These are phyloP conservation scores for Lachancea waltii DNA, from an alignment of 805 yeast species.

Conservation along the genomic window DNA sequence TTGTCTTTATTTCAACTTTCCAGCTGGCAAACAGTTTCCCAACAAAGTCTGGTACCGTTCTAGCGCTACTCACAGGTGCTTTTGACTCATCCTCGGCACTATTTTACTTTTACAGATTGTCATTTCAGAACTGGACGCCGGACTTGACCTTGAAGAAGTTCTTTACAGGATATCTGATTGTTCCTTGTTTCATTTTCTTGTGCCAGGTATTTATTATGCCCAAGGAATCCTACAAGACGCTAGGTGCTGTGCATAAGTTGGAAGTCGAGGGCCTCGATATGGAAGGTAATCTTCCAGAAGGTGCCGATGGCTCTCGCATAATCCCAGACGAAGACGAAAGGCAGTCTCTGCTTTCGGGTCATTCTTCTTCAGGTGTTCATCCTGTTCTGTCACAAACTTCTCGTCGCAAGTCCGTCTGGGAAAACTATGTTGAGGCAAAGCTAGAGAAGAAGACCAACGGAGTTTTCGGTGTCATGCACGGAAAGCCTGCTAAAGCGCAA, in stretches of 20 bases:
- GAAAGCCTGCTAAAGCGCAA: slow-evolving; percentile 43
- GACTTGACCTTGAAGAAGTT: slow-evolving; percentile 43
- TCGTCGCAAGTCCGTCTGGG: slow-evolving; percentile 52
- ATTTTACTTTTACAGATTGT: slow-evolving; percentile 64
- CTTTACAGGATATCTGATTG: slow-evolving; percentile 60
- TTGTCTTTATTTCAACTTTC: slow-evolving; percentile 83
- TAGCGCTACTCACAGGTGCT: slow-evolving; percentile 87
- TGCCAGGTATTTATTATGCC: slow-evolving; percentile 85
- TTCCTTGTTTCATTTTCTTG: slow-evolving; percentile 68
- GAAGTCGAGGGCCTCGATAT: slow-evolving; percentile 72
- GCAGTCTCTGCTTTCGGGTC: slow-evolving; percentile 25
- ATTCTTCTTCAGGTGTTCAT: slow-evolving; percentile 5
- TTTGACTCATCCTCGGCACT: slow-evolving; percentile 91
- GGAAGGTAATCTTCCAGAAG: slow-evolving; percentile 45
- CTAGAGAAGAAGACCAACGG: slow-evolving; percentile 49
- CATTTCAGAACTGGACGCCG: slow-evolving; percentile 40
- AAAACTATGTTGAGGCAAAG: slow-evolving; percentile 56
- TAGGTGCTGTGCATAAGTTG: slow-evolving; percentile 59
- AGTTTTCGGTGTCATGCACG: slow-evolving; percentile 76
- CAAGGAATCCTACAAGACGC: slow-evolving; percentile 60
- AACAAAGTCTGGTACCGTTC: slow-evolving; percentile 66
- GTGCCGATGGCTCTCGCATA: slow-evolving; percentile 37
- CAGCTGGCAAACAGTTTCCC: slow-evolving; percentile 88
- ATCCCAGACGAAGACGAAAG: slow-evolving; percentile 40
- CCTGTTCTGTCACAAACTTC: slow-evolving; percentile 11